Percentiles rank a stretch among this genome's conserved stretches.
Conservation (phyloP, 495 filamentous ascomycete species). For the Jackrogersella minutella region DNA sequence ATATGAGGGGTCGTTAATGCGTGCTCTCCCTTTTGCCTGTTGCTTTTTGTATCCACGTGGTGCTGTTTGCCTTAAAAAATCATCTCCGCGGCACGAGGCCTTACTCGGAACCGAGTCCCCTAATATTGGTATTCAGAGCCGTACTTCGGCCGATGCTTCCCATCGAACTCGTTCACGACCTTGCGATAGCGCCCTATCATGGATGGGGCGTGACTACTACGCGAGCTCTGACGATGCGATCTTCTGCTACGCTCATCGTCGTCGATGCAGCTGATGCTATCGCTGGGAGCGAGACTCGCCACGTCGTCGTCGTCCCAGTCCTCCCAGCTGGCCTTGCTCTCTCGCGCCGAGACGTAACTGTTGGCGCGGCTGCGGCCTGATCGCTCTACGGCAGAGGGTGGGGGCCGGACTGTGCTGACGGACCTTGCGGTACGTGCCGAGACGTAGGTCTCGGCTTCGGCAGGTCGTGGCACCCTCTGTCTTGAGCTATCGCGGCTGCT, state of each 20-base stretch:
- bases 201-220: conserved; percentile 17
- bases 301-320: conserved; percentile 30
- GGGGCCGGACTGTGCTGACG: conserved; percentile 43
- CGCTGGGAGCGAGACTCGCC: conserved; percentile 56
- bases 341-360: conserved; percentile 41
- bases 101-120: too few species aligned
- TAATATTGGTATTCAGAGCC: conserved; percentile 25
- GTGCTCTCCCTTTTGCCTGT: too few species aligned
- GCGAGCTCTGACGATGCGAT: background rate
- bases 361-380: conserved; percentile 29
- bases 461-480: background rate
- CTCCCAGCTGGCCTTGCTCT: conserved; percentile 25
- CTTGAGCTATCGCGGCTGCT: conserved; percentile 7
- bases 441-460: conserved; percentile 47
- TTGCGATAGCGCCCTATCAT: conserved; percentile 27
- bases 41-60: too few species aligned
- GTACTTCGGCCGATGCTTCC: conserved; percentile 28
- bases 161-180: conserved; percentile 34
- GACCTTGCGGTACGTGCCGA: conserved; percentile 50
- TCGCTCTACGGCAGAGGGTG: background rate
- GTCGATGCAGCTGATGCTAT: conserved; percentile 64
- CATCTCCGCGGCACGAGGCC: too few species aligned
- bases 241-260: conserved; percentile 43
- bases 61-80: too few species aligned
- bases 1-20: background rate